Evolutionary conservation across 2,329 filamentous ascomycete species (phyloP).

Genomic region (Pseudogymnoascus sp.): DNA sequence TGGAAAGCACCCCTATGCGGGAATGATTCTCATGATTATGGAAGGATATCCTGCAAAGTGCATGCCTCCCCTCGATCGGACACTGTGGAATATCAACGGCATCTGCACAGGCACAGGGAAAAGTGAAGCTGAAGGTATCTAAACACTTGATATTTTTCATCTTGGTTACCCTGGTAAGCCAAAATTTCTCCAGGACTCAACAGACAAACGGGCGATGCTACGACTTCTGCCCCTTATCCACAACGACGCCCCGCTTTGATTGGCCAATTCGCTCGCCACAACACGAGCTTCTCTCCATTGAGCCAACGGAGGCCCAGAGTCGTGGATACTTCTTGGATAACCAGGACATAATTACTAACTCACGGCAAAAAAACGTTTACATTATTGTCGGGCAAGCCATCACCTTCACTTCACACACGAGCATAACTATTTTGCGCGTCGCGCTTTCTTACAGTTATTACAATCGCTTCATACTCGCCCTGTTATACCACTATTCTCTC

Average conservation of each 20-base stretch:
- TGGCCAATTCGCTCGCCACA: slow-evolving; percentile 5
- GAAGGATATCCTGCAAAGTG: background rate
- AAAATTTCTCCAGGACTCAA: background rate
- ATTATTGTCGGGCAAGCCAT: slow-evolving; percentile 2
- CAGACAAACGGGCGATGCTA: background rate
- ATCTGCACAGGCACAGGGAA: background rate
- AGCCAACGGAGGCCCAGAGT: background rate
- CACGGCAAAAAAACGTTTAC: background rate
- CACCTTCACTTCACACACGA: background rate
- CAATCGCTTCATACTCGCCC: slow-evolving; percentile 1
- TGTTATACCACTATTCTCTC: background rate
- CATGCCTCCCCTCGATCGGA: background rate
- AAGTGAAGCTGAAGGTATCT: background rate
- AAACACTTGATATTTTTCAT: background rate
- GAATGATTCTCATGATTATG: background rate
- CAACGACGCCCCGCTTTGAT: background rate
- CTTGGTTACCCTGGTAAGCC: background rate
- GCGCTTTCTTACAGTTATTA: background rate
- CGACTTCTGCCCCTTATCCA: slow-evolving; percentile 1
- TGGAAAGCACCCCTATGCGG: slow-evolving; percentile 1
- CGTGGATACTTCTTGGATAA: slow-evolving; percentile 1
- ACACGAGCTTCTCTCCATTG: slow-evolving; percentile 1
- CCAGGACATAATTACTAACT: slow-evolving; percentile 7
- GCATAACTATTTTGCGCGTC: slow-evolving; percentile 3
- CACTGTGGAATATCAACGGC: background rate